Base-by-base conservation (phyloP, 1,284 basidiomycete species). In the Irpex rosettiformis region DNA sequence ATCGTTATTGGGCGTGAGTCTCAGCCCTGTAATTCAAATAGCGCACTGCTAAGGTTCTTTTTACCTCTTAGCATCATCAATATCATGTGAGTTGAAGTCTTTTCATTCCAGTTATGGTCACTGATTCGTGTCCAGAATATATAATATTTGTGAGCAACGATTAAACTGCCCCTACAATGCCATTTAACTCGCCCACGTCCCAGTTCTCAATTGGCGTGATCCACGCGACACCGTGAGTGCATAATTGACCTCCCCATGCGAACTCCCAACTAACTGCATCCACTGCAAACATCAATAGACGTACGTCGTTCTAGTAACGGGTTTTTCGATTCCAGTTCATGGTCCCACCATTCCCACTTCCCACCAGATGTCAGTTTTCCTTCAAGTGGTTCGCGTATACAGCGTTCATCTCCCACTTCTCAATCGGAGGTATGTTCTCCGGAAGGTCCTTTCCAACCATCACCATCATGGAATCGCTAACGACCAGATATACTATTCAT, bases 341-440 rank as follows among this genome's bases (percentile, higher is more conserved):
- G 29, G n/a, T 22, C 27, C 27, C 21, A 52, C 21, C 24, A 52
- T 29, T 10, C 51, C 10, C 8, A 24, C 6, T 10, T 24, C 10
- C 16, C 51, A n/a, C 25, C 28, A 56, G 55, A 7, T 56, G 55
- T 24, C 40, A 28, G 10, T 56, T 49, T 37, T 49, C 25, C 27
- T 56, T 56, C 45, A 49, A 28, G 18, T 56, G 45, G 43, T 56
- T 56, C 42, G 55, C 18, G 22, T 56, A 56, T 47, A 49, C 55
- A 8, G 24, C 43, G 6, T 28, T 48, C 10, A 43, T 51, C 18
- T 48, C 55, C 8, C 55, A 56, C 33, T 29, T 56, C 11, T 25
- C 54, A 18, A 51, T 56, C 18, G 37, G 25, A 18, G 45, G 55
- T 56, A 24, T 6, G 33, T 21, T 22, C 24, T 21, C 40, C 47